Conservation (phyloP, 805 yeast species). For the Candida chauliodis region DNA sequence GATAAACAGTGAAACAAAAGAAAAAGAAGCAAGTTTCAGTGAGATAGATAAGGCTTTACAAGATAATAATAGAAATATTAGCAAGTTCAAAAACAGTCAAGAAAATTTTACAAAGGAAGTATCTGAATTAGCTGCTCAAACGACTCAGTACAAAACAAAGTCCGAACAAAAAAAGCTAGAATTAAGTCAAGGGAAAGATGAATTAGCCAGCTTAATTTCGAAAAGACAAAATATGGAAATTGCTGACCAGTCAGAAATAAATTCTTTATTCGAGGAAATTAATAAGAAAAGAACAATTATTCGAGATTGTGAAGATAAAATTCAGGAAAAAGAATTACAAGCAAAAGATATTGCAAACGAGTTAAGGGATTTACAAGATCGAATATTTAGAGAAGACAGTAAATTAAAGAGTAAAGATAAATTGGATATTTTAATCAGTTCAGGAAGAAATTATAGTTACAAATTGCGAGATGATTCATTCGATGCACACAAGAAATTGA, state of each 20-base stretch:
- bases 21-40: not conserved
- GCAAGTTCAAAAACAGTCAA: not conserved
- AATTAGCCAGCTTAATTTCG: slow-evolving; percentile 7
- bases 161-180: slow-evolving; percentile 9
- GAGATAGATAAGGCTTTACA: not conserved
- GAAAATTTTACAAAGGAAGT: not conserved
- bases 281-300: slow-evolving; percentile 12
- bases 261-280: slow-evolving; percentile 16
- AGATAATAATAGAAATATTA: not conserved
- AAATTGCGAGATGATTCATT: slow-evolving; percentile 41
- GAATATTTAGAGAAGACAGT: slow-evolving; percentile 15
- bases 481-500: slow-evolving; percentile 35
- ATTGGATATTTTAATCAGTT: slow-evolving; percentile 41
- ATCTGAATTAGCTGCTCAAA: not conserved
- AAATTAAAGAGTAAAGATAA: slow-evolving; percentile 47
- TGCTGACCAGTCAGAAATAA: slow-evolving; percentile 25
- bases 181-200: slow-evolving; percentile 1
- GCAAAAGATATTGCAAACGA: slow-evolving; percentile 4
- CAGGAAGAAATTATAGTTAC: slow-evolving; percentile 19
- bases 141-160: slow-evolving; percentile 3
- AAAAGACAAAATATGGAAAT: slow-evolving; percentile 23
- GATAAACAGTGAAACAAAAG: not conserved
- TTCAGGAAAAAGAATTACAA: slow-evolving; percentile 2
- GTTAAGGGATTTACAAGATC: slow-evolving; percentile 10
- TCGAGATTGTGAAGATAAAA: slow-evolving; percentile 14